These are phyloP conservation scores for Beauveria sp. DNA, from an alignment of 2,329 filamentous ascomycete species.

Conservation along the genomic window DNA sequence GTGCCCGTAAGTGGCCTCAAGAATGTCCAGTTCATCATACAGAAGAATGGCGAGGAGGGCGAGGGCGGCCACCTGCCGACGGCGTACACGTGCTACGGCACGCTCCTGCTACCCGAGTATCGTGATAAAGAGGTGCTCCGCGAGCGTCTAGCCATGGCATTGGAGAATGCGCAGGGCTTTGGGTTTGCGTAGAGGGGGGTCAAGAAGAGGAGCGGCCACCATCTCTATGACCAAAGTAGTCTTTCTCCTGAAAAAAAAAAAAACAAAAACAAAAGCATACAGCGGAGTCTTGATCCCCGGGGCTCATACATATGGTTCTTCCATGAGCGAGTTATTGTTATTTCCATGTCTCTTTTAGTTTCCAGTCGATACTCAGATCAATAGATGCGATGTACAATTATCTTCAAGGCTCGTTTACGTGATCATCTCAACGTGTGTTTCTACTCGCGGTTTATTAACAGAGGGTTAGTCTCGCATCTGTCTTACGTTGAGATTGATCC, in stretches of 20 bases:
- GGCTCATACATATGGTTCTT: background rate
- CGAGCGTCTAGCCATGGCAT: conserved; percentile 71
- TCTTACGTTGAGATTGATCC: conserved; percentile 86
- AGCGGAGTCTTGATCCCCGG: background rate
- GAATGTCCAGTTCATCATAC: conserved; percentile 76
- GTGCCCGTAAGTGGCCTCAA: conserved; percentile 80
- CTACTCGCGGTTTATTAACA: background rate
- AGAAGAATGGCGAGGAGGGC: conserved; percentile 62
- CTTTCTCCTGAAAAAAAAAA: too few relatives aligned
- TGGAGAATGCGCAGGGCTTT: conserved; percentile 85
- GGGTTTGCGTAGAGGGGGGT: conserved; percentile 57
- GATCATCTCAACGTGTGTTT: background rate
- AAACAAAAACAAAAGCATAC: background rate
- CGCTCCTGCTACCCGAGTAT: conserved; percentile 79
- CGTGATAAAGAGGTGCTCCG: conserved; percentile 59
- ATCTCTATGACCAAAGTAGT: too few relatives aligned
- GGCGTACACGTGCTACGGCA: conserved; percentile 89
- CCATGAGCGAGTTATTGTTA: conserved; percentile 3
- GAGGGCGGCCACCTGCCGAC: conserved; percentile 61
- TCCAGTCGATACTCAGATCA: background rate
- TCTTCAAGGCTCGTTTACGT: background rate
- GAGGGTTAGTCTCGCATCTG: conserved; percentile 61
- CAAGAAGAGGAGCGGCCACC: background rate
- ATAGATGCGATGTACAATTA: conserved; percentile 3
- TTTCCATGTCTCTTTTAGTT: background rate